Percentiles rank a stretch among this genome's conserved stretches.
Evolutionary conservation across 1,139 yeast species (phyloP).

Genomic region (Pneumocystis canis): DNA sequence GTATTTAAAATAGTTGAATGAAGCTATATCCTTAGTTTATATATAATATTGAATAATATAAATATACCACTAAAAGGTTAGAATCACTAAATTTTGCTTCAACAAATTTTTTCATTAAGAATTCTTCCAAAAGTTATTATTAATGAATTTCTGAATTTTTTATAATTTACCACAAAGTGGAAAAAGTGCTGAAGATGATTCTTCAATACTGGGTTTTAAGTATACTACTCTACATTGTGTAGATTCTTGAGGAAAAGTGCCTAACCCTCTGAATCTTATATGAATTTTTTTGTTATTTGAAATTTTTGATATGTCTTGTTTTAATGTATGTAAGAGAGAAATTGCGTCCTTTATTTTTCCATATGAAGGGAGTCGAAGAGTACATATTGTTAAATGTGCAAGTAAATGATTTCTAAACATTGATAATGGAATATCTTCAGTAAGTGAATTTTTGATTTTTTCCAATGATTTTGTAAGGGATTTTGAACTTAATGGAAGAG

Average conservation of each 20-base stretch:
- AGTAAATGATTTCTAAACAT: background rate
- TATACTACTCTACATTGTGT: background rate
- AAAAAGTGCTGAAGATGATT: background rate
- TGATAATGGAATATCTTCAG: background rate
- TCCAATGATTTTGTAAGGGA: background rate
- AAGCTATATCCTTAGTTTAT: background rate
- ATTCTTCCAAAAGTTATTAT: background rate
- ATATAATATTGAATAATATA: background rate
- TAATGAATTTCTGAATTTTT: background rate
- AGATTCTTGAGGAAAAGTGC: background rate
- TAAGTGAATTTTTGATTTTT: background rate
- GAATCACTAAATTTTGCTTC: background rate
- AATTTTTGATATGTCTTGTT: background rate
- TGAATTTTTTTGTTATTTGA: background rate
- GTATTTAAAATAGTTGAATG: background rate
- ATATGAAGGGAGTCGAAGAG: background rate
- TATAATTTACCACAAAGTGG: background rate
- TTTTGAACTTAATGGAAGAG: background rate
- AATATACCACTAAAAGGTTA: background rate
- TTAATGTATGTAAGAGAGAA: background rate
- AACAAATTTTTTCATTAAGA: background rate
- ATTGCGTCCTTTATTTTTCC: background rate
- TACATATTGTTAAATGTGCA: background rate
- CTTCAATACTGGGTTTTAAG: background rate
- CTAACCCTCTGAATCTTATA: background rate